Evolutionary conservation across 495 filamentous ascomycete genomes (phyloP), one percentile per base, ranked within the genome.

Genomic region (Bacidia gigantensis): DNA sequence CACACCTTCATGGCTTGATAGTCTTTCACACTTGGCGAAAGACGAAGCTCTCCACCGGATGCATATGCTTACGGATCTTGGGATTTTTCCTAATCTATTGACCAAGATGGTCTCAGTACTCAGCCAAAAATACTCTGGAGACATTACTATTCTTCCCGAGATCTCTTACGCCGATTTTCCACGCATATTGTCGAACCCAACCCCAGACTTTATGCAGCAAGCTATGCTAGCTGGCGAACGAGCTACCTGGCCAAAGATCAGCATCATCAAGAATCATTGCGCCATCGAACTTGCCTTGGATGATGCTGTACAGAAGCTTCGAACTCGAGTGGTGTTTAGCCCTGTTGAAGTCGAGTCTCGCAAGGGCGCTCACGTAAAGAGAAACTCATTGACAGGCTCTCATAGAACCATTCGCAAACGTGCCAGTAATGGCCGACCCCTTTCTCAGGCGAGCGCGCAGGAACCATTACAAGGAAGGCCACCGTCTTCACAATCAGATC

Each of bases 101-200:
- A 87, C 80, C 26, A 96, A 95, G 60, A 69, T 79, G 5, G 76
- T 81, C 25, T 87, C 84, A 0, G 82, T 96, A 20, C 69, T 95
- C 46, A 88, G 81, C 56, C 89, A 96, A 59, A 87, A 83, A 56
- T 96, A 96, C 58, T 86, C 83, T 2, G 90, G 90, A n/a, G 88
- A 96, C 65, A 94, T 96, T 64, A 96, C 85, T 44, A 95, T 96
- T 49, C 76, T 94, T 47, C 89, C 89, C 0, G 79, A 86, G 50
- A 83, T 94, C 46, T 72, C 77, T 1, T 80, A 83, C 26, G 70
- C 75, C 3, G 81, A 93, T 55, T 79, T 94, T 29, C 86, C 82
- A 2, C 73, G 76, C 17, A 82, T 95, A 29, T 66, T 96, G 21
- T 82, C 75, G 53, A 96, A 96, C 52, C 89, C 89, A n/a, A 93